phyloP scores from a whole-genome alignment of 257 asterid genomes.

The Nicotiana undulata region DNA sequence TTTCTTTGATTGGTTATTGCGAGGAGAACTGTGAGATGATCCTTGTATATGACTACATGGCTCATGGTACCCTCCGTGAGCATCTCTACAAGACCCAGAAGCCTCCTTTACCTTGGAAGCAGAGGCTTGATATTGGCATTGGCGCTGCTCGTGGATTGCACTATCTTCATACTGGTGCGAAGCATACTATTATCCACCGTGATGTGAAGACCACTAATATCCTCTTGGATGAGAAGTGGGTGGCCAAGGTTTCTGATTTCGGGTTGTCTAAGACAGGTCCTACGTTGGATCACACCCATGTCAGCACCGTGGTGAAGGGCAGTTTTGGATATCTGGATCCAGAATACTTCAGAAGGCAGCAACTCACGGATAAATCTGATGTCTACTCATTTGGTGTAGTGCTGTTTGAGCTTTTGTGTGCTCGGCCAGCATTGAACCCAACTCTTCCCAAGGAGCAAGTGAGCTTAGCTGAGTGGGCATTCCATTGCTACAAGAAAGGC shows the following conservation, averaged over 20 bases:
- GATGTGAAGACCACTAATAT: slow-evolving; percentile 93
- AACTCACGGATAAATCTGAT: slow-evolving; percentile 76
- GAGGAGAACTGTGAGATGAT: slow-evolving; percentile 92
- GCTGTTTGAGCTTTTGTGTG: slow-evolving; percentile 74
- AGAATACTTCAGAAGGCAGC: slow-evolving; percentile 82
- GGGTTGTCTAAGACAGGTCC: slow-evolving; percentile 91
- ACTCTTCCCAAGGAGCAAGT: slow-evolving; percentile 83
- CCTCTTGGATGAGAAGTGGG: slow-evolving; percentile 85
- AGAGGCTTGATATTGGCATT: slow-evolving; percentile 83
- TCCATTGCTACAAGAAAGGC: slow-evolving; percentile 72
- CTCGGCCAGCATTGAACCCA: slow-evolving; percentile 77
- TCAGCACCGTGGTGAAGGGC: slow-evolving; percentile 78
- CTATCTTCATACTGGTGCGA: slow-evolving; percentile 86
- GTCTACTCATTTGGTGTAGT: slow-evolving; percentile 79
- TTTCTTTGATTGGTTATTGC: slow-evolving; percentile 78
- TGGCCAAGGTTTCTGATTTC: slow-evolving; percentile 85
- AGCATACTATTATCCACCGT: slow-evolving; percentile 81
- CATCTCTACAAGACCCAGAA: slow-evolving; percentile 84
- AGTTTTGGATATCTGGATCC: slow-evolving; percentile 93
- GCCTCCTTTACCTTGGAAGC: slow-evolving; percentile 87
- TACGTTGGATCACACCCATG: slow-evolving; percentile 76
- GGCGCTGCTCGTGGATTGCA: slow-evolving; percentile 91
- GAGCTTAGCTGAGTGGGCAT: slow-evolving; percentile 89
- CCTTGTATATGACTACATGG: slow-evolving; percentile 87
- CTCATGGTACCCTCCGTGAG: slow-evolving; percentile 78